These are phyloP conservation scores for Russula sp. DNA, from an alignment of 768 basidiomycete genomes.

Conservation along the genomic window DNA sequence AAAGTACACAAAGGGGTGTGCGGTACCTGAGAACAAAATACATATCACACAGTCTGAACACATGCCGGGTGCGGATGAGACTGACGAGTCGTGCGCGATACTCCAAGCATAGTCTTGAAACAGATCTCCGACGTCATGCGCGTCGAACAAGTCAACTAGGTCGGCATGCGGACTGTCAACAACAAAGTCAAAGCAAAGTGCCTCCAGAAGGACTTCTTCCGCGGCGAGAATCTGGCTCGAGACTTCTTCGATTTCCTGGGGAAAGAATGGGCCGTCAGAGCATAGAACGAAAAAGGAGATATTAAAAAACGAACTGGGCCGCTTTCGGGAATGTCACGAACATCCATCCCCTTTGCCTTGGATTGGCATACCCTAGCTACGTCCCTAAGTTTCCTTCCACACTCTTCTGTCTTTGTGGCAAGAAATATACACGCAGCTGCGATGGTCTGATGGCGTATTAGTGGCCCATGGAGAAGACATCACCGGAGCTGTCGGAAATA, in stretches of 20 bases:
- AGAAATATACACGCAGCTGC: slow-evolving; percentile 84
- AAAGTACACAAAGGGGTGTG: slow-evolving; percentile 71
- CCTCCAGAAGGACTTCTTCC: slow-evolving; percentile 76
- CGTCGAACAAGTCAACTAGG: slow-evolving; percentile 66
- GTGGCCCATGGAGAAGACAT: background rate
- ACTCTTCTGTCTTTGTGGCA: slow-evolving; percentile 90
- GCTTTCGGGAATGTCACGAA: slow-evolving; percentile 51
- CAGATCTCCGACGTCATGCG: slow-evolving; percentile 40
- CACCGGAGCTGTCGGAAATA: background rate
- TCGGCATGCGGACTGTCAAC: slow-evolving; percentile 72
- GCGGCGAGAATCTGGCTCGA: slow-evolving; percentile 63
- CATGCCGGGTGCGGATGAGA: slow-evolving; percentile 21
- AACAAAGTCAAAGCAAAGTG: slow-evolving; percentile 80
- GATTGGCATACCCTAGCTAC: slow-evolving; percentile 70
- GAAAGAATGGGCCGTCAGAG: slow-evolving; percentile 2
- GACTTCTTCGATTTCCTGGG: slow-evolving; percentile 69
- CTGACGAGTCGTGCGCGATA: slow-evolving; percentile 81
- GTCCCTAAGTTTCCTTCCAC: slow-evolving; percentile 79
- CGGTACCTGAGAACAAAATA: slow-evolving; percentile 49
- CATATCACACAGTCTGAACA: slow-evolving; percentile 7
- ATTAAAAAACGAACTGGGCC: slow-evolving; percentile 47
- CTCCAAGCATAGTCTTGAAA: slow-evolving; percentile 81
- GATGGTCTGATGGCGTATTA: slow-evolving; percentile 50
- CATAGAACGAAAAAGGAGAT: background rate
- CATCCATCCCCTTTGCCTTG: slow-evolving; percentile 54